Base-by-base conservation (phyloP, 1,284 basidiomycete species). In the Trametes sp. region DNA sequence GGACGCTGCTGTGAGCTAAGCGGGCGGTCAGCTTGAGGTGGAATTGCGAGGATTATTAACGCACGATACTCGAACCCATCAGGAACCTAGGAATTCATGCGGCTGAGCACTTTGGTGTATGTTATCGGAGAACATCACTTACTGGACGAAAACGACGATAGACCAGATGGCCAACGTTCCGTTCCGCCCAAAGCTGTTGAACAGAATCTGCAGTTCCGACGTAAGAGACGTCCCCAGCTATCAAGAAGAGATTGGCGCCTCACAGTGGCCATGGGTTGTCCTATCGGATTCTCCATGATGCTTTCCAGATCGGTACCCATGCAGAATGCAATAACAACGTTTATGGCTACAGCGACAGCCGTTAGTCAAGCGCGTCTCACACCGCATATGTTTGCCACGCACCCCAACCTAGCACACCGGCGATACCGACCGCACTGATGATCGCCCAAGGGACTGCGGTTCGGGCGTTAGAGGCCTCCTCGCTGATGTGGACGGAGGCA, bases 371-470 rank as follows among this genome's bases (percentile, higher is more conserved):
- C n/a, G n/a, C n/a, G n/a, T n/a, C n/a, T n/a, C n/a, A n/a, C n/a
- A n/a, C n/a, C n/a, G n/a, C n/a, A n/a, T n/a, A n/a, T n/a, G n/a
- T n/a, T n/a, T 65, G n/a, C 7, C 8, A 41, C 38, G 16, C 19
- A 90, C 88, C 85, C 81, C 84, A 88, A 13, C 92, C 92, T 10
- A 93, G 80, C 4, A 90, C 62, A 48, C 85, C 83, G 5, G 84
- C 79, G n/a, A 86, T 81, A 6, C 75, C 79, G 24, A 86, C 82
- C 0, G 90, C 82, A 56, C 79, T 77, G 49, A 92, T 80, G 33
- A 93, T 92, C 13, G 89, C 88, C 80, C 82, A 89, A 0, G 91
- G 92, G 8, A 93, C 88, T n/a, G 88, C 89, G 1, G 76, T 81
- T 4, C 83, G 81, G 2, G 91, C 91, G 72, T 93, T 93, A 4